Base-by-base conservation (phyloP, 2,329 filamentous ascomycete species). In the Byssothecium circinans region DNA sequence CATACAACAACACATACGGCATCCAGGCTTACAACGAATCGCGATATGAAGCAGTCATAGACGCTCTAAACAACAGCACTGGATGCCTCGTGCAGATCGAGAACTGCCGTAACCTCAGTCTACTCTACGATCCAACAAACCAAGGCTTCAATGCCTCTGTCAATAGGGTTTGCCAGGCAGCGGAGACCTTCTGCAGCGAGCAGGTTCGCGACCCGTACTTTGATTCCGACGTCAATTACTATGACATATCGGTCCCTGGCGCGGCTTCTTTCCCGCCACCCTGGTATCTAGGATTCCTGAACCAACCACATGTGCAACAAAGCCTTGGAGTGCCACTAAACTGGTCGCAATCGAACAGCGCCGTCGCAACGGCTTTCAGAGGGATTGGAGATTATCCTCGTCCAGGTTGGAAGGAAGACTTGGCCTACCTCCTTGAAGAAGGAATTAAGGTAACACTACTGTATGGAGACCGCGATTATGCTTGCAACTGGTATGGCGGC, bases 401-500 rank as follows among this genome's bases (percentile, higher is more conserved):
- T 12, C 71, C 72, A 1, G 75, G 75, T 1, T 74, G 74, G 53
- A 72, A 79, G 11, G 73, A 75, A 30, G 75, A 80, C 45, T 57
- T 81, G 0, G 75, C 68, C 1, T 80, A 78, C 48, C 69, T 85
- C 1, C 74, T 85, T 6, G 81, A 84, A 42, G 70, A 58, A 15
- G 66, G 66, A 3, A 59, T 70, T 47, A 68, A 68, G 37, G 64
- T 69, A 2, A 51, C 63, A 0, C 42, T 70, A 0, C 52, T 68
- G 0, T 68, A 69, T 18, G 65, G 65, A 4, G 67, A 70, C 43
- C 50, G 62, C 25, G 81, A 76, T 37, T 68, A 63, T n/a, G 75
- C 76, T 50, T 80, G 78, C 67, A 82, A 82, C 58, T 82, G 86
- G 82, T 75, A 86, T 54, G 89, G 89, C n/a, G 89, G 88, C 29